Base-by-base conservation (phyloP, 805 yeast species). In the Candida tallmaniae region DNA sequence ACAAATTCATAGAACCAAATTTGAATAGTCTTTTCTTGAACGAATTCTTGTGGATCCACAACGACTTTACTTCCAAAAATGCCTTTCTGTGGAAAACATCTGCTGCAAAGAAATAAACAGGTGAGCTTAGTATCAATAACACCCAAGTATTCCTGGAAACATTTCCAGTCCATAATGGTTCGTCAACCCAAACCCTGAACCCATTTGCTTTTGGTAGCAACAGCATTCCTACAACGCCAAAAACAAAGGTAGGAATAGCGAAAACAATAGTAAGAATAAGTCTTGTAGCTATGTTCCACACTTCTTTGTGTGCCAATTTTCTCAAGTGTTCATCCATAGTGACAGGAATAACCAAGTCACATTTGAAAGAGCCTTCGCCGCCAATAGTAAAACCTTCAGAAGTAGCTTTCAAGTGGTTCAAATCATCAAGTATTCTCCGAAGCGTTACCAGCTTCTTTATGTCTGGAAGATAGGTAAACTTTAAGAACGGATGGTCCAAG, bases 1-100 rank as follows among this genome's bases (percentile, higher is more conserved):
- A 67, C 42, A 83, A 52, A 50, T 74, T 82, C 90, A 83, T 83
- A 2, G 88, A 80, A 3, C 94, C 94, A 54, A 83, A 83, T 46
- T 71, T 70, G 42, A 83, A 70, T 11, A 83, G 41, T 26, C 88
- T 60, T 42, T 74, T 68, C 15, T 51, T 60, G 70, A 78, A 75
- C 1, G 78, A 59, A 29, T 74, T 78, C 23, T 71, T 72, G 27
- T 66, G 62, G 11, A 60, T 50, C 84, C 86, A 82, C 20, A 83
- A 51, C 3, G 76, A 61, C 35, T 64, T 49, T 2, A 83, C 43
- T 48, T 83, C 90, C 32, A 69, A 70, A 19, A 76, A 10, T 0
- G 90, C 84, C 47, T 82, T 83, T 10, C 60, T 46, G 46, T 83
- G 93, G 58, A 83, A 83, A 2, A 79, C 67, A 48, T 78, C 84